Percentiles rank a stretch among this genome's conserved stretches.
phyloP scores from a whole-genome alignment of 2,329 filamentous ascomycete genomes.

The Botrytis medusae region DNA sequence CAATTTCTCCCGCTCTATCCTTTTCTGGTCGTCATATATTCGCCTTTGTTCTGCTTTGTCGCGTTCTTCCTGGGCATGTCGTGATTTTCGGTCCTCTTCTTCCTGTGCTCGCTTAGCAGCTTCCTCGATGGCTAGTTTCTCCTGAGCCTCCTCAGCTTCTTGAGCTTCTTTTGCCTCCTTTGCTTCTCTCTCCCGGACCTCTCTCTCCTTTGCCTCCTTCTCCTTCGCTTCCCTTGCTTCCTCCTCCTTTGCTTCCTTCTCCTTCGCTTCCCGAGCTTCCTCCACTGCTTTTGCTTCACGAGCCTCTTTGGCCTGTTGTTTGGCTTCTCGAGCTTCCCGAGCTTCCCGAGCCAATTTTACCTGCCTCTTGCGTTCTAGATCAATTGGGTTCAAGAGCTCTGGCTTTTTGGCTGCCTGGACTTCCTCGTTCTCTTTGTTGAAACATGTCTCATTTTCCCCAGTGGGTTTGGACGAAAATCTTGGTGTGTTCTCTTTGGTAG shows the following conservation, averaged over 20 bases:
- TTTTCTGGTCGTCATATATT: constrained; percentile 40
- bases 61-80: constrained; percentile 35
- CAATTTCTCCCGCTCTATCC: constrained; percentile 43
- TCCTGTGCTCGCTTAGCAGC: constrained; percentile 35
- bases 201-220: constrained; percentile 21
- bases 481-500: neutral
- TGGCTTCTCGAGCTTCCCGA: constrained; percentile 41
- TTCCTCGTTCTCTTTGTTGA: constrained; percentile 39
- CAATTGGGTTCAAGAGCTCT: constrained; percentile 31
- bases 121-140: constrained; percentile 39
- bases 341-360: constrained; percentile 30
- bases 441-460: constrained; percentile 34
- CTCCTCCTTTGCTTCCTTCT: constrained; percentile 39
- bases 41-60: constrained; percentile 41
- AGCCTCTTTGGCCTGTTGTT: constrained; percentile 31
- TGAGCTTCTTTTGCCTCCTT: constrained; percentile 27
- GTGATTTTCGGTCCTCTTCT: constrained; percentile 35
- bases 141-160: constrained; percentile 33
- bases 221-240: constrained; percentile 33
- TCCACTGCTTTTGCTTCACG: constrained; percentile 29
- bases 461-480: neutral
- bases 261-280: constrained; percentile 37
- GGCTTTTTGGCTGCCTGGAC: constrained; percentile 37
- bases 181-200: constrained; percentile 29
- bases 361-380: constrained; percentile 33